Evolutionary conservation across 2,329 filamentous ascomycete genomes (phyloP), one percentile per base, ranked within the genome.

Genomic region (Zymoseptoria pseudotritici): DNA sequence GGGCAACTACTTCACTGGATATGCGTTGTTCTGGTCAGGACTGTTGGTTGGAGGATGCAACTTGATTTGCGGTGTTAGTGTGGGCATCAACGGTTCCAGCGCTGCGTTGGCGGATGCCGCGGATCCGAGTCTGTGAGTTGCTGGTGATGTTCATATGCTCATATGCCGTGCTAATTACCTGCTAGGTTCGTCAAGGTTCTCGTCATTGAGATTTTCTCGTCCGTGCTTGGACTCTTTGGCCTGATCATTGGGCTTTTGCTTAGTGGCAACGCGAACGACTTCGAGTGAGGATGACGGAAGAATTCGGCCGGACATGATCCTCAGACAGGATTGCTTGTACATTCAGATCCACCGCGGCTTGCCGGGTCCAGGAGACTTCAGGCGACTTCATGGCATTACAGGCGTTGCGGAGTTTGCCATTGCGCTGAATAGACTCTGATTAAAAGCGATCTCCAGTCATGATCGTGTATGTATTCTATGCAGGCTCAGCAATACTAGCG

Each of bases 171-270:
- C 62, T 66, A 57, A 67, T 54, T 57, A n/a, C 26, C 1, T 3
- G 49, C 19, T 64, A 96, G 92, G 58, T 99, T 99, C 77, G 93
- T 99, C 78, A 97, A 96, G 80, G 96, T 99, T 68, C 86, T 99
- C 56, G 93, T 99, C 68, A 95, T 99, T 71, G 95, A 99, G 78
- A 99, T 99, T 75, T 99, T 99, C 82, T 97, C 92, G 74, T 97
- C 93, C 50, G 93, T 99, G 54, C 83, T 99, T 10, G 94, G 95
- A 65, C 85, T 99, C 3, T 99, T 99, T 72, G 95, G 94, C 61
- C 83, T 99, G 65, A 99, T 99, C 72, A 87, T 99, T 67, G 94
- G 95, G 53, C 83, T 99, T 58, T 82, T 99, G 66, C 83, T 97
- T 56, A 90, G 90, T 61, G 83, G 87, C 74, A 96, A 94, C 77